These are phyloP conservation scores for Mrakiaceae sp. DNA, from an alignment of 1,284 basidiomycete genomes.

Conservation along the genomic window DNA sequence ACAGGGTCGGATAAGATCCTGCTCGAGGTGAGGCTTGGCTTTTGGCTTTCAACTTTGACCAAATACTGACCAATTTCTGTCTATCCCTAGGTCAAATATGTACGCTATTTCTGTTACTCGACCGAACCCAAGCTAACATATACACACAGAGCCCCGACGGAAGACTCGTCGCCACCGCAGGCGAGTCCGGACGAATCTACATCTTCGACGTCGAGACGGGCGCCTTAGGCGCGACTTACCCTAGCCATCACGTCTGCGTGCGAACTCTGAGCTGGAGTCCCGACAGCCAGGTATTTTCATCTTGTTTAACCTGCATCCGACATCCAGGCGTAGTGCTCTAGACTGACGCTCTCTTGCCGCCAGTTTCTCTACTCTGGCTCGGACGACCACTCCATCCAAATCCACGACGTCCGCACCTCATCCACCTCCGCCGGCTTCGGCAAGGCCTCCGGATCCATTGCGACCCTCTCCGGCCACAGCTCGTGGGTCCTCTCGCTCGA, in stretches of 20 bases:
- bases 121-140: too few species aligned
- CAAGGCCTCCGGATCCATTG: conserved; percentile 60
- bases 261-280: conserved; percentile 71
- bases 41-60: conserved; percentile 28
- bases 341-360: neutral
- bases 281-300: conserved; percentile 48
- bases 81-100: neutral
- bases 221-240: conserved; percentile 54
- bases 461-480: conserved; percentile 66
- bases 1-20: conserved; percentile 69
- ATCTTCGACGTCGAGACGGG: conserved; percentile 62
- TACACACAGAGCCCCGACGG: conserved; percentile 65
- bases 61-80: neutral
- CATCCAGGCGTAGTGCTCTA: neutral
- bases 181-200: conserved; percentile 68
- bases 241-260: conserved; percentile 66
- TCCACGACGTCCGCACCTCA: conserved; percentile 61
- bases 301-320: neutral
- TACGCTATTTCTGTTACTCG: neutral
- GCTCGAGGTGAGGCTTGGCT: conserved; percentile 63
- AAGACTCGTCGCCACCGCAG: conserved; percentile 58
- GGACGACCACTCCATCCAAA: conserved; percentile 72
- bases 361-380: conserved; percentile 72
- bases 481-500: conserved; percentile 75
- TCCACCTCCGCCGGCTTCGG: conserved; percentile 29